Conservation (phyloP, 2,329 filamentous ascomycete genomes). For the Fusarium nanum region DNA sequence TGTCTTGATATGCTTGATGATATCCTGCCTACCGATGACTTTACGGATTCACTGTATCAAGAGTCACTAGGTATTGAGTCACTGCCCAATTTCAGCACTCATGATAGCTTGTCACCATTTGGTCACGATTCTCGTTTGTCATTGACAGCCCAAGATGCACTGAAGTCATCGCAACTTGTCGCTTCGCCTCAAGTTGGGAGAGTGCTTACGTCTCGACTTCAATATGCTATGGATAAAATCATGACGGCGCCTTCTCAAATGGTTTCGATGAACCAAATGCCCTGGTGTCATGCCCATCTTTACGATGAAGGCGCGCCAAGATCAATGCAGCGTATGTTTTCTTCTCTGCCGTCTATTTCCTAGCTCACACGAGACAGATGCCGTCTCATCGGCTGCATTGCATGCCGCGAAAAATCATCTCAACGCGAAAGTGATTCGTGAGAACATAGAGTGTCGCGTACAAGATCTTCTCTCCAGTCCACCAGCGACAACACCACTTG, state of each 20-base stretch:
- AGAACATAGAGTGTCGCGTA: neutral
- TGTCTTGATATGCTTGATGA: neutral
- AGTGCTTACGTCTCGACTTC: neutral
- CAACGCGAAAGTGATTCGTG: neutral
- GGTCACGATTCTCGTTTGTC: accelerated
- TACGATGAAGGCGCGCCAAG: neutral
- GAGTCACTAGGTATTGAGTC: neutral
- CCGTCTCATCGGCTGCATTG: neutral
- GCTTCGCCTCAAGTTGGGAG: neutral
- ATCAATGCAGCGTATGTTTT: neutral
- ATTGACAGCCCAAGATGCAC: neutral
- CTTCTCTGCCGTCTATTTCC: too few species aligned
- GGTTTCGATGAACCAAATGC: neutral
- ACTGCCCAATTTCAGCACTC: neutral
- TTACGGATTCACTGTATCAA: neutral
- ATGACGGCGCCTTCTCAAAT: neutral
- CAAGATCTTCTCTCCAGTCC: neutral
- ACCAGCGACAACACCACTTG: neutral
- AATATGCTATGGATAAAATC: neutral
- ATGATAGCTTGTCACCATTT: neutral
- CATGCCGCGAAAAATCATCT: constrained; percentile 1
- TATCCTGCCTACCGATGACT: neutral
- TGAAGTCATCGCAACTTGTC: neutral
- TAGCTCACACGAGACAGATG: neutral
- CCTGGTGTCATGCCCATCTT: neutral